Evolutionary conservation across 2,329 filamentous ascomycete genomes (phyloP).

Genomic region (Aspergillus sergii): DNA sequence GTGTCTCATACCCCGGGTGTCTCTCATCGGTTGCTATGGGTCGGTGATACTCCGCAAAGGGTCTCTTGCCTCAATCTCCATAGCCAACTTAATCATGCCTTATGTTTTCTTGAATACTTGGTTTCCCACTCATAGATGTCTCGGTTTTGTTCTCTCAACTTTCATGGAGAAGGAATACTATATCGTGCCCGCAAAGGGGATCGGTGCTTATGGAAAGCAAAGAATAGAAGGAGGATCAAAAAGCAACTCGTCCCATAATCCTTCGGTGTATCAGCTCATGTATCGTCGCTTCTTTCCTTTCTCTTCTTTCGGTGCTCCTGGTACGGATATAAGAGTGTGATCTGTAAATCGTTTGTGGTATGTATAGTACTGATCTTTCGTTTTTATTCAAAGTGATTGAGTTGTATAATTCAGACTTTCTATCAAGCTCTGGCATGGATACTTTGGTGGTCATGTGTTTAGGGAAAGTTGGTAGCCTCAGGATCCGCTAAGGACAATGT

Average conservation of each 20-base stretch:
- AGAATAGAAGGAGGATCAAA: slow-evolving; percentile 1
- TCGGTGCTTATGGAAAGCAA: slow-evolving; percentile 9
- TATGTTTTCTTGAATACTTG: slow-evolving; percentile 12
- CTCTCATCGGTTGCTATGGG: slow-evolving; percentile 30
- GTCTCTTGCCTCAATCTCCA: slow-evolving; percentile 24
- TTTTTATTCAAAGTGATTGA: background rate
- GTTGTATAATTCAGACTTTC: background rate
- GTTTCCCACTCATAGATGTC: slow-evolving; percentile 17
- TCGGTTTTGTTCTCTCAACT: slow-evolving; percentile 8
- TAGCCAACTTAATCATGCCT: slow-evolving; percentile 23
- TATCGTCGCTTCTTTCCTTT: background rate
- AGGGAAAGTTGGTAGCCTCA: background rate
- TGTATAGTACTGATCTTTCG: background rate
- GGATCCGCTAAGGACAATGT: background rate
- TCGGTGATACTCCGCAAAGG: slow-evolving; percentile 25
- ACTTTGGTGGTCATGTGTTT: background rate
- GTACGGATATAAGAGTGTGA: background rate
- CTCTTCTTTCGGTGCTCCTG: background rate
- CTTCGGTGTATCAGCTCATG: background rate
- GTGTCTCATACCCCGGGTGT: slow-evolving; percentile 34
- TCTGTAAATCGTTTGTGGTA: background rate
- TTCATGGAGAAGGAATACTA: background rate
- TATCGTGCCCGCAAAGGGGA: background rate
- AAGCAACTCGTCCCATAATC: background rate
- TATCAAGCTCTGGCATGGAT: background rate